phyloP scores from a whole-genome alignment of 306 rosid species.

The Cicer yamashitae region DNA sequence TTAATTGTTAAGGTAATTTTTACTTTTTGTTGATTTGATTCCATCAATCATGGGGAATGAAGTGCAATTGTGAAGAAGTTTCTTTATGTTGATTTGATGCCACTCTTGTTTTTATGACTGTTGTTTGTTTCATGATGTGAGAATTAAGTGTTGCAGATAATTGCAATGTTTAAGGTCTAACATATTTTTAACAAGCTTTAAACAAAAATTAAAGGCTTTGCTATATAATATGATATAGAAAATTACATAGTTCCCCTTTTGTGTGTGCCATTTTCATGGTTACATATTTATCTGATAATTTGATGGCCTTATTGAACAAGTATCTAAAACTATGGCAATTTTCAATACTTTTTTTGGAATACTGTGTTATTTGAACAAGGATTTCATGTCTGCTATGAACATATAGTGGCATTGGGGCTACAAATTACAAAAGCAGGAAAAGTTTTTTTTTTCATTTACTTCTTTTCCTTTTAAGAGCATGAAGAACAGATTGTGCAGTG shows the following conservation, averaged over 20 bases:
- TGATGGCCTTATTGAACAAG: constrained; percentile 11
- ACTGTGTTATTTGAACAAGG: constrained; percentile 24
- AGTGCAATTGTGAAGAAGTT: background rate
- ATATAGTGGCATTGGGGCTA: constrained; percentile 30
- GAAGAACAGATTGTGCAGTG: constrained; percentile 77
- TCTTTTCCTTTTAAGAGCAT: constrained; percentile 64
- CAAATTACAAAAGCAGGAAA: constrained; percentile 3
- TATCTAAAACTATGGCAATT: background rate
- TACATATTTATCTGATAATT: no score
- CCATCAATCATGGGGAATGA: background rate
- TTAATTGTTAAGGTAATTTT: constrained; percentile 10
- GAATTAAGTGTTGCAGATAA: background rate
- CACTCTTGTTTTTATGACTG: background rate
- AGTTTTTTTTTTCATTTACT: background rate
- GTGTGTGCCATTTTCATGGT: no score
- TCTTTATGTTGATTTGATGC: background rate
- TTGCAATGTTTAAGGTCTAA: background rate
- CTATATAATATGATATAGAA: no score
- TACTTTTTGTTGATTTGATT: background rate
- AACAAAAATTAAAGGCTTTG: background rate
- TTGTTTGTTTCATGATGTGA: background rate
- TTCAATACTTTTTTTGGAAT: constrained; percentile 1
- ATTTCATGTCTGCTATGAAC: constrained; percentile 29
- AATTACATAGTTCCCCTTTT: no score
- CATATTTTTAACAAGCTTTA: no score